These are phyloP conservation scores for Phycomyces blakesleeanus DNA, from an alignment of 192 early-diverging fungal species.

Conservation along the genomic window DNA sequence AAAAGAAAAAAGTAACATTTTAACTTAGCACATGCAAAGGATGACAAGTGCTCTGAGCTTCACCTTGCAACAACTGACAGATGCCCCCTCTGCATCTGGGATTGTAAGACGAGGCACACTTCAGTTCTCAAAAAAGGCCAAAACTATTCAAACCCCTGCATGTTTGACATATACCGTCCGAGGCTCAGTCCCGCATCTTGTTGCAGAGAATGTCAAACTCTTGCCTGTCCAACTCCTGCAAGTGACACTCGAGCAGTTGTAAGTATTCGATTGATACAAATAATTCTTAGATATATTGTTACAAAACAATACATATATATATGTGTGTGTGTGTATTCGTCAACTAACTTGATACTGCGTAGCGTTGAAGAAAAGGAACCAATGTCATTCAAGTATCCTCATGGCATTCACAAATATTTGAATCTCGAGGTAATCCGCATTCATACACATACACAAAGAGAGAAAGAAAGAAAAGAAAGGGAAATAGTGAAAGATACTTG, in stretches of 20 bases:
- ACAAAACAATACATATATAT: not conserved
- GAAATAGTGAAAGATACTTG: no score
- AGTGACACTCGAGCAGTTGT: slow-evolving; percentile 49
- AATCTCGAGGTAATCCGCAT: slow-evolving; percentile 32
- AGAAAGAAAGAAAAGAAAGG: not conserved
- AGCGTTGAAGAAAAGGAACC: slow-evolving; percentile 38
- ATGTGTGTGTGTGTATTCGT: not conserved
- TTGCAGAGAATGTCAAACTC: slow-evolving; percentile 43
- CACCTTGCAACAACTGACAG: slow-evolving; percentile 6
- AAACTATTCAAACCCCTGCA: slow-evolving; percentile 43
- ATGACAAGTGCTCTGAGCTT: slow-evolving; percentile 18
- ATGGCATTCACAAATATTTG: slow-evolving; percentile 45
- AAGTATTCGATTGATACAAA: slow-evolving; percentile 5
- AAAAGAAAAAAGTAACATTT: no score
- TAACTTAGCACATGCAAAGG: slow-evolving; percentile 10
- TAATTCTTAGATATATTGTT: no score
- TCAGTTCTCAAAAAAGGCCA: slow-evolving; percentile 21
- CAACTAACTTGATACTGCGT: no score
- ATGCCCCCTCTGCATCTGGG: not conserved
- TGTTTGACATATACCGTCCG: slow-evolving; percentile 48
- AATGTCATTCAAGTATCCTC: slow-evolving; percentile 33
- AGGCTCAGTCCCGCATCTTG: slow-evolving; percentile 54
- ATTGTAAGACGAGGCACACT: slow-evolving; percentile 26
- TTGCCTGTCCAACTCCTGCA: slow-evolving; percentile 42
- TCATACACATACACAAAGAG: not conserved